Percentiles rank a stretch among this genome's conserved stretches.
Conservation (phyloP, 1,284 basidiomycete genomes). For the Erythrobasidium hasegawianum region DNA sequence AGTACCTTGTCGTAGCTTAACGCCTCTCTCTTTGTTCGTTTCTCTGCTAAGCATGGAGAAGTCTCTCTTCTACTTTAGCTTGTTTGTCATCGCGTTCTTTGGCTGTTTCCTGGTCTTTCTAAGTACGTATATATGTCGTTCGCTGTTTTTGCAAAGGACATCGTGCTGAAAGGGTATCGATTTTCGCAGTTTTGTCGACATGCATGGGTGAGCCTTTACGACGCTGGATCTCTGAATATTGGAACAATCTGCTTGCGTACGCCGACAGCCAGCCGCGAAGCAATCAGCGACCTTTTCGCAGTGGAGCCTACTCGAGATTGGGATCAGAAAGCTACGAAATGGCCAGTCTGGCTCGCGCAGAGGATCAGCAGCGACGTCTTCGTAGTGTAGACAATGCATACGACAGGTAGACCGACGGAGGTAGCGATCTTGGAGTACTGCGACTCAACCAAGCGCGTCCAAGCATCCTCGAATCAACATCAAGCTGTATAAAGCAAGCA, state of each 20-base stretch:
- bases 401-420: too few species aligned
- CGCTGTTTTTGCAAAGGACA: not conserved
- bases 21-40: too few species aligned
- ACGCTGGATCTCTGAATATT: constrained; percentile 2
- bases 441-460: too few species aligned
- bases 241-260: constrained; percentile 17
- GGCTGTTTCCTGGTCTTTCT: constrained; percentile 23
- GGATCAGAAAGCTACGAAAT: too few species aligned
- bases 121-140: not conserved
- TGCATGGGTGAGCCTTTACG: constrained; percentile 30
- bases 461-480: too few species aligned
- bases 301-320: too few species aligned
- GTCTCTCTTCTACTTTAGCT: constrained; percentile 25
- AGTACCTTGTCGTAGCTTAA: not conserved
- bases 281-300: too few species aligned
- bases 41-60: constrained; percentile 6
- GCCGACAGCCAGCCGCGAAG: constrained; percentile 20
- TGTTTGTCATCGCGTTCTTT: constrained; percentile 9
- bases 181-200: constrained; percentile 14
- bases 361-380: too few species aligned
- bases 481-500: too few species aligned
- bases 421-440: too few species aligned
- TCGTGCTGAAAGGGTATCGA: not conserved
- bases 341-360: too few species aligned
- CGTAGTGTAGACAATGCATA: too few species aligned